Conservation (phyloP, 129 eudicot species). For the Tanacetum coccineum region DNA sequence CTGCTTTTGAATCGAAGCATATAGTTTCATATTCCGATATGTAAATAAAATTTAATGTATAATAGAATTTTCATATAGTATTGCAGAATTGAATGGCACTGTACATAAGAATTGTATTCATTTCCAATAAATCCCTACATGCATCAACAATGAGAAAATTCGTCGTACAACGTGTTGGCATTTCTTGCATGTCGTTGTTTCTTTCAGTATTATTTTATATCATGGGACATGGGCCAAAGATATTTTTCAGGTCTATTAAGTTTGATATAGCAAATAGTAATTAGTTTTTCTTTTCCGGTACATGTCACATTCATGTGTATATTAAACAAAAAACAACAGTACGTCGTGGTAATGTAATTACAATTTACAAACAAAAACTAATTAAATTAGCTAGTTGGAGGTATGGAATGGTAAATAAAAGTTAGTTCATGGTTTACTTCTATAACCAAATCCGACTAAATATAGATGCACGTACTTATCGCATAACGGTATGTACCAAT, state of each 20-base stretch:
- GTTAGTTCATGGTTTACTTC: no score
- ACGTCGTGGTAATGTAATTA: no score
- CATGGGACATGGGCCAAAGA: conserved; percentile 7
- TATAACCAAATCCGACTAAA: no score
- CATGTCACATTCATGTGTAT: no score
- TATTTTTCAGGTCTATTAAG: neutral
- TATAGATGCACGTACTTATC: no score
- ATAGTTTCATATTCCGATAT: neutral
- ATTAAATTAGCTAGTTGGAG: no score
- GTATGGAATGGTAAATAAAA: no score
- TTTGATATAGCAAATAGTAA: no score
- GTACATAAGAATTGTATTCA: neutral
- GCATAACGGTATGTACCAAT: no score
- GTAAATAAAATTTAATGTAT: neutral
- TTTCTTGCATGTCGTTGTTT: conserved; percentile 20
- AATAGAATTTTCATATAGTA: neutral
- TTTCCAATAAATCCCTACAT: conserved; percentile 19
- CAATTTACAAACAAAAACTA: no score
- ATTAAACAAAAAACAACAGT: no score
- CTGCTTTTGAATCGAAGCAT: neutral
- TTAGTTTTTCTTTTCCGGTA: no score
- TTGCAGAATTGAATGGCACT: neutral
- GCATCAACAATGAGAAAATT: conserved; percentile 13
- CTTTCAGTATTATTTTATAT: neutral
- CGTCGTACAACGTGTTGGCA: conserved; percentile 10